Base-by-base conservation (phyloP, 2,329 filamentous ascomycete genomes). In the Fusarium ambrosium region DNA sequence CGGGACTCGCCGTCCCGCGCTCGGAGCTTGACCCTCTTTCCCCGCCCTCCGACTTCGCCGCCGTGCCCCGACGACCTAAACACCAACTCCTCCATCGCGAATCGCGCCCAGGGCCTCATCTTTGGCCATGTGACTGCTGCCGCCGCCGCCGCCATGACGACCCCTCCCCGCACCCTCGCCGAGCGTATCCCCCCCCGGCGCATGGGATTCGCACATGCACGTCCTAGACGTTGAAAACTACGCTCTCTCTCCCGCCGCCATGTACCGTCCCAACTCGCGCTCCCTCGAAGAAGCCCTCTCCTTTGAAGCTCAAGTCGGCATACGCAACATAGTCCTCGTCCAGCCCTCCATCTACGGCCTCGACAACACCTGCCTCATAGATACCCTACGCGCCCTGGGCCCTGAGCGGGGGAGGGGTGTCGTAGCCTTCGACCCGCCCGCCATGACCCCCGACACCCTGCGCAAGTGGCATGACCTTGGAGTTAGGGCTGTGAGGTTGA, bases 191-290 rank as follows among this genome's bases (percentile, higher is more conserved):
- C 87, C 87, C 4, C 67, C 71, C 16, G 82, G 83, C 16, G 84
- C 89, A 66, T 92, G 90, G 89, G 89, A 91, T 78, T 88, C 86
- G 61, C 90, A 92, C 79, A 92, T 92, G 88, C 91, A 92, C 78
- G 86, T 92, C 37, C 84, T 91, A 59, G 88, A 91, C 62, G 89
- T 88, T 0, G 77, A 81, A 22, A 79, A 79, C 9, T 92, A 88
- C 77, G 86, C 88, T 1, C 79, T 91, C 10, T 81, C 84, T 29
- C 70, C 83, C 9, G 77, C 82, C 34, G 89, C 90, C 37, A 81
- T 83, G 70, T 92, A 92, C 80, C 81, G 80, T 20, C 89, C 90
- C 4, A 78, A 79, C 4, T 74, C 84, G 14, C 86, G 90, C 75
- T 87, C 85, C 3, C 80, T 91, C 8, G 76, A 83, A 9, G 84